Conservation (phyloP, 805 yeast genomes). For the Candida namnaoensis region DNA sequence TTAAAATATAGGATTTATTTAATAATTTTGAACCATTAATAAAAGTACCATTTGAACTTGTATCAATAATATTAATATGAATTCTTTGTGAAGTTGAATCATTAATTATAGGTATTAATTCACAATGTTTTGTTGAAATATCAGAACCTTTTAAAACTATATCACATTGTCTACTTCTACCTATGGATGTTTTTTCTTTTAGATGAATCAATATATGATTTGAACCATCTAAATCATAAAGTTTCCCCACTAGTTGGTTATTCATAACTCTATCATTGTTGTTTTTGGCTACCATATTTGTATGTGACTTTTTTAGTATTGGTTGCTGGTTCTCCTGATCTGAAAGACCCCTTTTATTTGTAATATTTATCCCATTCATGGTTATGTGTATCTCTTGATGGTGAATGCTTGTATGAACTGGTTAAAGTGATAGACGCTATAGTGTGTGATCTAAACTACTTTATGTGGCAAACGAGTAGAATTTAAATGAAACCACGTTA, state of each 20-base stretch:
- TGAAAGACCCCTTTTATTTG: not conserved
- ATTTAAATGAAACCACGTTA: too few relatives aligned
- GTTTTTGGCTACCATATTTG: not conserved
- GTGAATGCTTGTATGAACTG: too few relatives aligned
- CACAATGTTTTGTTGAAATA: constrained; percentile 60
- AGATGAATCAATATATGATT: constrained; percentile 20
- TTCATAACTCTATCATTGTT: too few relatives aligned
- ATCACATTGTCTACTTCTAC: constrained; percentile 56
- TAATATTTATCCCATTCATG: too few relatives aligned
- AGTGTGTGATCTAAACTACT: too few relatives aligned
- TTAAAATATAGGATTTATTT: constrained; percentile 37
- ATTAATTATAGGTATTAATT: constrained; percentile 33
- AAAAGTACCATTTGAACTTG: constrained; percentile 55
- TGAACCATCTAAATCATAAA: not conserved
- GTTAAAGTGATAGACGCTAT: too few relatives aligned
- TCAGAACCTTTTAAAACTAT: constrained; percentile 44
- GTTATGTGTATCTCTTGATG: too few relatives aligned
- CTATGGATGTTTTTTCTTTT: constrained; percentile 28
- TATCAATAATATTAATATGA: constrained; percentile 43
- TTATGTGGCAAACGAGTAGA: too few relatives aligned
- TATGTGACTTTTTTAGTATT: not conserved
- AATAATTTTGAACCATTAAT: constrained; percentile 49
- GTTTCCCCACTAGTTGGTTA: not conserved
- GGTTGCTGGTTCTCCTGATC: not conserved
- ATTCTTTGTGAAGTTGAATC: constrained; percentile 18